phyloP scores from a whole-genome alignment of 345 rosid genomes.

The Corymbia maculata region DNA sequence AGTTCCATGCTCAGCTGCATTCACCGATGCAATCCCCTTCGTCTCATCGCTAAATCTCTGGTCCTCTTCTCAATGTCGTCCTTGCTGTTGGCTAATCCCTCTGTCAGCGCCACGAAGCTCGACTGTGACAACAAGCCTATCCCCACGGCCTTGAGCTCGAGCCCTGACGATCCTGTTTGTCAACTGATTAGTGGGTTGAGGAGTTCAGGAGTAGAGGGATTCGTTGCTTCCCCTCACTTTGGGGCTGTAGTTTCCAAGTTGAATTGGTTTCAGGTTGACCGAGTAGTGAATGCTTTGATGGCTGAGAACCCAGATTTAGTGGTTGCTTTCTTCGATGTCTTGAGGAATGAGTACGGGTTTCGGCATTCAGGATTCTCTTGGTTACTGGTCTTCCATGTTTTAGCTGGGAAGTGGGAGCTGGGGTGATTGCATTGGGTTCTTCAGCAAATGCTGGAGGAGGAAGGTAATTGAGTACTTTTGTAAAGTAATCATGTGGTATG shows the following conservation, averaged over 20 bases:
- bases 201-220: conserved; percentile 29
- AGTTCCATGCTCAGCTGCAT: too few relatives aligned
- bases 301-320: conserved; percentile 33
- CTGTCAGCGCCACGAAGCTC: accelerated
- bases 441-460: conserved; percentile 37
- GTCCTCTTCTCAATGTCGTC: accelerated
- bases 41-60: too few relatives aligned
- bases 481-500: too few relatives aligned
- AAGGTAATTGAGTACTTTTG: conserved; percentile 28
- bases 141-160: not conserved
- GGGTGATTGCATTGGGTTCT: conserved; percentile 35
- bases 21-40: too few relatives aligned
- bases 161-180: conserved; percentile 10
- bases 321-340: conserved; percentile 34
- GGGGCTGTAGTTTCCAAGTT: conserved; percentile 21
- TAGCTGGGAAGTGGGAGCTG: conserved; percentile 41
- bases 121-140: not conserved
- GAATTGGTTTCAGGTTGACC: conserved; percentile 36
- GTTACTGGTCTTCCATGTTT: conserved; percentile 43
- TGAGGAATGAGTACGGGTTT: conserved; percentile 42
- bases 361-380: conserved; percentile 43
- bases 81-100: too few relatives aligned
- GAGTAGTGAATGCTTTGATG: conserved; percentile 28
- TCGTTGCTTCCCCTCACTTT: conserved; percentile 15
- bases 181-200: conserved; percentile 36